Percentiles rank a stretch among this genome's conserved stretches.
phyloP scores from a whole-genome alignment of 176 grass and related monocot genomes.

The Carex littledalei region DNA sequence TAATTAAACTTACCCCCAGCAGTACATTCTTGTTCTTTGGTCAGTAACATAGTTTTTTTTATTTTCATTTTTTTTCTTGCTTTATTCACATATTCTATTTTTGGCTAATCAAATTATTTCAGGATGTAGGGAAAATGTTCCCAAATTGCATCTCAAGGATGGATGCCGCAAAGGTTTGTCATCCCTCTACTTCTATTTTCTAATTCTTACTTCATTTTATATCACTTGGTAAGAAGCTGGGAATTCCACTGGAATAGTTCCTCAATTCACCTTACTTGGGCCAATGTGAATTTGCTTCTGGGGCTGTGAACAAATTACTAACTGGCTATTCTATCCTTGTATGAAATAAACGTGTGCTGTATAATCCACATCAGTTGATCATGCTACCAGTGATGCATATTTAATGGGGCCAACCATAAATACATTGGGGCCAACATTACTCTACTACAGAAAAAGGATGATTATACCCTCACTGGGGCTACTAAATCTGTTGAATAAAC shows the following conservation, averaged over 20 bases:
- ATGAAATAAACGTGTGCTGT: neutral
- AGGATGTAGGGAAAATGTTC: conserved; percentile 44
- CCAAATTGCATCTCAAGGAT: conserved; percentile 36
- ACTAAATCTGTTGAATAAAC: neutral
- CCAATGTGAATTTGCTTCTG: neutral
- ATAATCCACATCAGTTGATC: neutral
- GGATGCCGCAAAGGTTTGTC: conserved; percentile 24
- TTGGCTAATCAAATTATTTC: conserved; percentile 10
- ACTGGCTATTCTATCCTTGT: neutral
- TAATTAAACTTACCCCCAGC: neutral
- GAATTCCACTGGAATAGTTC: neutral
- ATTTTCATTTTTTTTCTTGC: neutral
- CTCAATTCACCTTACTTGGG: neutral
- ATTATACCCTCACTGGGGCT: neutral
- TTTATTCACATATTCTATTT: neutral
- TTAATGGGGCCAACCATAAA: neutral
- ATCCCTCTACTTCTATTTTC: neutral
- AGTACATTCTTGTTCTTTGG: neutral
- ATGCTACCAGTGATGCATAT: neutral
- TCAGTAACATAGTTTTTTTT: neutral
- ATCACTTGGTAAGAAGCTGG: neutral
- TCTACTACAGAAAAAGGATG: neutral
- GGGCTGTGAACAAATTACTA: neutral
- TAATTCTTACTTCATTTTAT: neutral
- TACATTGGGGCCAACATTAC: neutral